Evolutionary conservation across 441 rosid genomes (phyloP).

Genomic region (Rhodomyrtus psidioides): DNA sequence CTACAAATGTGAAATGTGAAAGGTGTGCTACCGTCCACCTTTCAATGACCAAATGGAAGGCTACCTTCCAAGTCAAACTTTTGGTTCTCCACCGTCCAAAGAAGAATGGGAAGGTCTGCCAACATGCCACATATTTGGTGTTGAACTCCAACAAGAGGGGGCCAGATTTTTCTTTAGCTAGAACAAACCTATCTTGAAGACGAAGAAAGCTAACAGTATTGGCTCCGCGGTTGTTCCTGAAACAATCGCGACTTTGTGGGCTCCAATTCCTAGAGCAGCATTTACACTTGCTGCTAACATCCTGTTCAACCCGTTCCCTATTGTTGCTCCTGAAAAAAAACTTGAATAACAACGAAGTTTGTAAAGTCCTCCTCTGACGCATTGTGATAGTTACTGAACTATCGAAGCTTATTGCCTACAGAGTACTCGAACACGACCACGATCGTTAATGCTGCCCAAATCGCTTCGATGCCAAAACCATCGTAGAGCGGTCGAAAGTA

Average conservation of each 20-base stretch:
- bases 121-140: too few relatives aligned
- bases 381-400: background rate
- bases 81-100: too few relatives aligned
- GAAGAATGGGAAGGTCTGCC: too few relatives aligned
- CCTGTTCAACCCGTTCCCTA: conserved; percentile 12
- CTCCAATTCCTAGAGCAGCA: conserved; percentile 13
- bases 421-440: conserved; percentile 13
- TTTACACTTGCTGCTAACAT: conserved; percentile 13
- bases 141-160: too few relatives aligned
- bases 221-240: conserved; percentile 11
- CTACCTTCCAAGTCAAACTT: too few relatives aligned
- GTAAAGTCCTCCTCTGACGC: rapidly evolving
- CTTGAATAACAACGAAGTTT: background rate
- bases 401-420: conserved; percentile 5
- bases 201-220: conserved; percentile 8
- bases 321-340: conserved; percentile 3
- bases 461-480: conserved; percentile 1
- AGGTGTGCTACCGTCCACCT: too few relatives aligned
- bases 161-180: background rate
- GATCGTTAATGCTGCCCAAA: conserved; percentile 20
- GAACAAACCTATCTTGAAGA: conserved; percentile 8
- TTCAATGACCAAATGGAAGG: too few relatives aligned
- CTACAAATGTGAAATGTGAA: too few relatives aligned
- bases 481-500: conserved; percentile 5
- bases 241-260: background rate